Evolutionary conservation across 2,329 filamentous ascomycete genomes (phyloP), one percentile per base, ranked within the genome.

Genomic region (Botryosphaeria agaves): DNA sequence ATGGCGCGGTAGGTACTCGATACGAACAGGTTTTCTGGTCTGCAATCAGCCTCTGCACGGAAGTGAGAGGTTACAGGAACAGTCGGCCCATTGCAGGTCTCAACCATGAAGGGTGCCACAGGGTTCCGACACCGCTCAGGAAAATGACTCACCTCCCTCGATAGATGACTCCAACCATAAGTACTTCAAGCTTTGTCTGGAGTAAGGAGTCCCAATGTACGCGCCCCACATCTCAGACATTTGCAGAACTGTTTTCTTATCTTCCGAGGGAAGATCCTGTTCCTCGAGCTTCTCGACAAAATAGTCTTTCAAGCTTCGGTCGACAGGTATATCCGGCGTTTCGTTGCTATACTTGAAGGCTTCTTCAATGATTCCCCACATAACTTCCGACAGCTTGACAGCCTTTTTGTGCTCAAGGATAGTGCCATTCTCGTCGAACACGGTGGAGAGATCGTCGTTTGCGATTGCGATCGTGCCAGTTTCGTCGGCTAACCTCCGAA

Each of bases 111-210:
- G n/a, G n/a, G n/a, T n/a, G n/a, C n/a, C n/a, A n/a, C n/a, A n/a
- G n/a, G n/a, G n/a, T n/a, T n/a, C n/a, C n/a, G n/a, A n/a, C n/a
- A n/a, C n/a, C n/a, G n/a, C n/a, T n/a, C n/a, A n/a, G n/a, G n/a
- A 14, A n/a, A 16, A 24, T 14, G 23, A 43, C 57, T 41, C 45
- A 69, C 69, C 67, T 27, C 76, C 77, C 45, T 82, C 76, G 31
- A 83, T 73, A 39, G 75, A 80, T 49, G 83, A 76, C 45, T 84
- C 78, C 4, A 84, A 47, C 75, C 76, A 82, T 47, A 82, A 79
- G 53, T 72, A 83, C 53, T 74, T 79, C 18, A 83, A 56, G 41
- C 75, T 81, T 47, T 84, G 78, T 16, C 46, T 64, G 31, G 61
- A 53, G 6, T 79, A 58, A 0, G 70, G 64, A 34, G 66, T 75